Percentiles rank a stretch among this genome's conserved stretches.
phyloP scores from a whole-genome alignment of 768 basidiomycete species.

The Boletus tylopilopsis region DNA sequence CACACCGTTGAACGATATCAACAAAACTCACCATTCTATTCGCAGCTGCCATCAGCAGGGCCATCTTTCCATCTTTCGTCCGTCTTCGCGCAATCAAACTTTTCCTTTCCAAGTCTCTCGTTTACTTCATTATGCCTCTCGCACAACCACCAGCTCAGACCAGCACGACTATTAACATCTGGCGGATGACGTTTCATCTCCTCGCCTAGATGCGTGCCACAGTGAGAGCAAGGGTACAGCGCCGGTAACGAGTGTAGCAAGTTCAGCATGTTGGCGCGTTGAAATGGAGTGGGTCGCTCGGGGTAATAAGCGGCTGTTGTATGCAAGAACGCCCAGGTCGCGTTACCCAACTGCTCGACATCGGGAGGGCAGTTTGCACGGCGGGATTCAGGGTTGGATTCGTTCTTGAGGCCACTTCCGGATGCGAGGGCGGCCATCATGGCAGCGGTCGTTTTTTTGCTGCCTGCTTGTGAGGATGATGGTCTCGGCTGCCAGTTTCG shows the following conservation, averaged over 20 bases:
- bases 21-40: constrained; percentile 40
- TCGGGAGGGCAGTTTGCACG: constrained; percentile 83
- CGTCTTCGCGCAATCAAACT: constrained; percentile 77
- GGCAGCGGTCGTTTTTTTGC: constrained; percentile 30
- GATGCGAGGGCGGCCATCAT: constrained; percentile 35
- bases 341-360: constrained; percentile 81
- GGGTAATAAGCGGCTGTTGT: constrained; percentile 96
- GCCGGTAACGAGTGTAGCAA: constrained; percentile 74
- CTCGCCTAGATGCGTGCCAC: constrained; percentile 78
- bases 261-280: constrained; percentile 80
- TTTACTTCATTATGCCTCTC: constrained; percentile 93
- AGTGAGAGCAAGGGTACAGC: constrained; percentile 86
- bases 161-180: constrained; percentile 67
- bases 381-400: constrained; percentile 35
- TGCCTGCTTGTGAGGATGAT: constrained; percentile 27
- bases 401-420: constrained; percentile 26
- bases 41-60: constrained; percentile 82
- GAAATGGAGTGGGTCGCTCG: constrained; percentile 65
- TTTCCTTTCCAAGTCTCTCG: constrained; percentile 73
- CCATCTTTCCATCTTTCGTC: constrained; percentile 94
- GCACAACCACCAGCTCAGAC: constrained; percentile 84
- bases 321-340: constrained; percentile 97
- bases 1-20: not conserved
- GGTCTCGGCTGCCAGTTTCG: constrained; percentile 57
- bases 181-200: constrained; percentile 66